Base-by-base conservation (phyloP, 1,284 basidiomycete genomes). In the Ceratobasidium sp. region DNA sequence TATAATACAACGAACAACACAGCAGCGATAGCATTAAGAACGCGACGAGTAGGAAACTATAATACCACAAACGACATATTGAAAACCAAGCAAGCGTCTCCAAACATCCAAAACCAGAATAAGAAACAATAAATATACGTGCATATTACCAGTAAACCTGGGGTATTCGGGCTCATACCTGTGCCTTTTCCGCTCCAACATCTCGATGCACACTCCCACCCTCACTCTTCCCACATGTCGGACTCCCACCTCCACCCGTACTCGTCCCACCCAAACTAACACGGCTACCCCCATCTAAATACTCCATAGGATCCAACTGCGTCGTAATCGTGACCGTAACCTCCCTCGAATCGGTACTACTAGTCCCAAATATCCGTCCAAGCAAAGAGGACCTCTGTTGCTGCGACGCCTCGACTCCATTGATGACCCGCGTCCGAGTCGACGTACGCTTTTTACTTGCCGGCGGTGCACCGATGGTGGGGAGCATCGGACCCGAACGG, bases 281-380 rank as follows among this genome's bases (percentile, higher is more conserved):
- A 14, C 69, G 54, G 18, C 23, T 20, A 38, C 18, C 35, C 4
- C 38, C 46, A 3, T 60, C 57, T 14, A 41, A 10, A 35, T 73
- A 20, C 46, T 68, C 66, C 23, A 16, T n/a, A 23, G 12, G 3
- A 41, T 74, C 70, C 2, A 74, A 27, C 35, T 74, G 70, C 16
- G 70, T 74, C 16, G 70, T 74, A 38, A 74, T 74, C 20, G 70
- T 74, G 20, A 74, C 59, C 44, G 70, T 74, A 20, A 74, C 70
- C 70, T 64, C 70, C 70, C 59, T 44, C 44, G 70, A 33, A 1
- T 64, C 70, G 1, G 66, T 50, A 14, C 23, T 14, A 8, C 38
- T 8, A 6, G 55, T 10, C 14, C 44, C 59, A 59, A 74, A 74
- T 3, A 74, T n/a, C 23, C 70, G 57, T 3, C 70, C 70, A 38